Evolutionary conservation across 1,284 basidiomycete species (phyloP), one percentile per base, ranked within the genome.

Genomic region (Puccinia coronata): DNA sequence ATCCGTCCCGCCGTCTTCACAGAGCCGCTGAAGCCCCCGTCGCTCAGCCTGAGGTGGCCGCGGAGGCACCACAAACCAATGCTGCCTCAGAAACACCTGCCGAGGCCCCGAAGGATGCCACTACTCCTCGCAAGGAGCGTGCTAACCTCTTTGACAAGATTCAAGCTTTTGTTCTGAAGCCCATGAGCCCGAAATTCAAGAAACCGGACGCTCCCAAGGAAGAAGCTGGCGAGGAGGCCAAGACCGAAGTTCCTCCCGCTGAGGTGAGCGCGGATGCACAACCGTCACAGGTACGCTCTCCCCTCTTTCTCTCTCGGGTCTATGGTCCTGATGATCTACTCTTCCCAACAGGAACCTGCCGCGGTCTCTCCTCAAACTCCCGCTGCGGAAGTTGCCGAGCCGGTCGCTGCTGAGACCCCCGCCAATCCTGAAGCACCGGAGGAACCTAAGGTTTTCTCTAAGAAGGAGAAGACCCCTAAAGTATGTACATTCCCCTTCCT

Each of bases 141-240:
- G 78, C 69, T 1, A 80, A 80, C 41, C 28, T 80, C 47, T 80
- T 80, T n/a, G 78, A 80, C 12, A 80, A 80, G 41, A 59, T 80
- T 31, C 57, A 49, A 18, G 78, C 78, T 9, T 80, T 80, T 31
- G 78, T 80, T 31, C 39, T 80, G 41, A 80, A 80, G 43, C 78
- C 78, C 55, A 80, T 71, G 57, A 80, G 78, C 43, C 78, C 78
- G 18, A 71, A 59, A 43, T 39, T 14, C 57, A 80, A 80, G 57
- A 80, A 80, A 72, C 23, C 53, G 12, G 78, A 80, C 23, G 65
- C 55, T 11, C 43, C 43, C 31, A 78, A 78, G 41, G 49, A 67
- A 47, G 76, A 69, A 3, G n/a, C n/a, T n/a, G n/a, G 11, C 3
- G 55, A 61, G 16, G 72, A 74, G 25, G 41, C 25, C 43, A 71